phyloP scores from a whole-genome alignment of 495 filamentous ascomycete species.

The Hyaloscypha variabilis region DNA sequence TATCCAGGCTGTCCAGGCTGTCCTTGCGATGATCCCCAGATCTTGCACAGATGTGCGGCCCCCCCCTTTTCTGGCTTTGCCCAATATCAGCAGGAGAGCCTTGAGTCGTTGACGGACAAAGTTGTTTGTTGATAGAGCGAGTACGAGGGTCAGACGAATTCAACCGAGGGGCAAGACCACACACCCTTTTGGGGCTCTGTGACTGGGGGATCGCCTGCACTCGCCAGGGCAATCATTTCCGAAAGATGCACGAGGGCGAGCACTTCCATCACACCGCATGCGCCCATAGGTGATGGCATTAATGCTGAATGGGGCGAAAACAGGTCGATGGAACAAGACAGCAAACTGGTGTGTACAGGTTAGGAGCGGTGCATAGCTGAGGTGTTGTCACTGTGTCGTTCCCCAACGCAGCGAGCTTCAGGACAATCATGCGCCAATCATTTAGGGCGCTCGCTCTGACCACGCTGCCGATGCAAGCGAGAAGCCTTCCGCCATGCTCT shows the following conservation, averaged over 20 bases:
- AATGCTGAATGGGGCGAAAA: conserved; percentile 12
- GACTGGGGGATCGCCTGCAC: neutral
- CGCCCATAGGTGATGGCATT: neutral
- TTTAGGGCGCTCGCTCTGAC: conserved; percentile 13
- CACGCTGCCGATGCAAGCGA: conserved; percentile 5
- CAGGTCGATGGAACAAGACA: neutral
- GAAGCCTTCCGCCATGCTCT: conserved; percentile 1
- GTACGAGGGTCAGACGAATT: neutral
- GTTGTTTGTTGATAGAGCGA: neutral
- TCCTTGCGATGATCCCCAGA: conserved; percentile 26
- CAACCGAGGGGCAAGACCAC: neutral
- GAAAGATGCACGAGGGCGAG: conserved; percentile 14
- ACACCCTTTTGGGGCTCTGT: neutral
- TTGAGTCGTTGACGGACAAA: neutral
- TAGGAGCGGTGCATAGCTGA: neutral
- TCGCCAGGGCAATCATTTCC: conserved; percentile 26
- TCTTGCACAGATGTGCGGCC: conserved; percentile 19
- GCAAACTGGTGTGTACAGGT: neutral
- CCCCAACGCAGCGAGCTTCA: conserved; percentile 23
- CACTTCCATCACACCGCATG: conserved; percentile 12
- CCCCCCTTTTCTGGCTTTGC: neutral
- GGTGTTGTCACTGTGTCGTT: conserved; percentile 12
- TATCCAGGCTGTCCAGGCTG: conserved; percentile 5
- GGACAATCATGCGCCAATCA: conserved; percentile 23
- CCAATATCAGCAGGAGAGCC: conserved; percentile 4